Evolutionary conservation across 192 early-diverging fungal species (phyloP).

Genomic region (Gorgonomyces haynaldii): DNA sequence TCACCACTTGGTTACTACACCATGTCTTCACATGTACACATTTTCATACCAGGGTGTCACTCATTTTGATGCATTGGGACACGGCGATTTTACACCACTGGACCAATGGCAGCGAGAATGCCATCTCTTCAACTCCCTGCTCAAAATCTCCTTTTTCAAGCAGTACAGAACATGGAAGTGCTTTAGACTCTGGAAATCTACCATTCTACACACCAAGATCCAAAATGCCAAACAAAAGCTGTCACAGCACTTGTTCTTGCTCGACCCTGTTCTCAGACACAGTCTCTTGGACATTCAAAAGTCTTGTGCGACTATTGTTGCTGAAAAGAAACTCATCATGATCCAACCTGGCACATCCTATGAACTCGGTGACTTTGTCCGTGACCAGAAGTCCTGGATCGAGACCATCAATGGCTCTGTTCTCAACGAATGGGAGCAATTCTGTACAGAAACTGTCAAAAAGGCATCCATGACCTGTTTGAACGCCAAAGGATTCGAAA

Average conservation of each 20-base stretch:
- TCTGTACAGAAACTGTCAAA: slow-evolving; percentile 27
- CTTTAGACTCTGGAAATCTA: slow-evolving; percentile 39
- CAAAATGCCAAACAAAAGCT: slow-evolving; percentile 19
- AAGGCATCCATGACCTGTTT: slow-evolving; percentile 28
- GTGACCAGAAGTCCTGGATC: slow-evolving; percentile 34
- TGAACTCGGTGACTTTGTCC: slow-evolving; percentile 33
- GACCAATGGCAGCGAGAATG: slow-evolving; percentile 43
- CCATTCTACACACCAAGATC: slow-evolving; percentile 39
- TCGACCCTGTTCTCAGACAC: slow-evolving; percentile 31
- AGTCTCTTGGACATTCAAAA: slow-evolving; percentile 24
- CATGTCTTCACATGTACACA: slow-evolving; percentile 27
- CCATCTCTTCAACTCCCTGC: slow-evolving; percentile 33
- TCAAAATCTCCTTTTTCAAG: slow-evolving; percentile 42
- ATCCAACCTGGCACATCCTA: slow-evolving; percentile 21
- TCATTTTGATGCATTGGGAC: slow-evolving; percentile 30
- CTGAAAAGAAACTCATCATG: slow-evolving; percentile 17
- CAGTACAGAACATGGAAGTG: slow-evolving; percentile 49
- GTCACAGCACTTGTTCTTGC: slow-evolving; percentile 31
- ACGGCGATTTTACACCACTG: slow-evolving; percentile 43
- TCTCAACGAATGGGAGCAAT: slow-evolving; percentile 29
- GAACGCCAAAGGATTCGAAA: slow-evolving; percentile 36
- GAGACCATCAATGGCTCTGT: slow-evolving; percentile 10
- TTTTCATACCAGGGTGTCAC: slow-evolving; percentile 32
- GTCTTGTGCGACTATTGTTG: slow-evolving; percentile 18
- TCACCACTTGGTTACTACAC: slow-evolving; percentile 32